Evolutionary conservation across 371 early-diverging fungal genomes (phyloP).

Genomic region (Nematocida minor): DNA sequence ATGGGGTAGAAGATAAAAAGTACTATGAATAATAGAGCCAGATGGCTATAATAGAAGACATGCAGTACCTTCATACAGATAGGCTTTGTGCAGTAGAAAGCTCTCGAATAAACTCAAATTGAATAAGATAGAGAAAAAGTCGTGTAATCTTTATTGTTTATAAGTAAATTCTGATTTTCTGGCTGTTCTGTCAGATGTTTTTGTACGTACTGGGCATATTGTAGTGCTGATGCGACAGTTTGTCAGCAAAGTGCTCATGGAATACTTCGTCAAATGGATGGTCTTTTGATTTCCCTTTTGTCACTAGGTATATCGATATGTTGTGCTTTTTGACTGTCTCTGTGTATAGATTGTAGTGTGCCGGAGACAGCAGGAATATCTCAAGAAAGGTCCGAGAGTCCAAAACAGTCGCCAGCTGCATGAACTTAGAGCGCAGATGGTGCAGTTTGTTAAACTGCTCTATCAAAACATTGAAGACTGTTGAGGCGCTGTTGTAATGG

Average conservation of each 20-base stretch:
- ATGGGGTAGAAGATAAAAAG: too few relatives aligned
- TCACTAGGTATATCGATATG: background rate
- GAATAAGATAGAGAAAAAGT: too few relatives aligned
- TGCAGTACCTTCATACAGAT: too few relatives aligned
- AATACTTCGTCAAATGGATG: conserved; percentile 2
- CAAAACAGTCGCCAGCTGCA: background rate
- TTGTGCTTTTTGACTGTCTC: conserved; percentile 11
- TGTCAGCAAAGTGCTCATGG: background rate
- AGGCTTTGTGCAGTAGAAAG: too few relatives aligned
- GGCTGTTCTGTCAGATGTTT: background rate
- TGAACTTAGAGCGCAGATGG: background rate
- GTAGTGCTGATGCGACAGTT: background rate
- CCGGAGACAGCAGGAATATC: background rate
- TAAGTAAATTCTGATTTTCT: background rate
- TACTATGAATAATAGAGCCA: too few relatives aligned
- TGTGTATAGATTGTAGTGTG: background rate
- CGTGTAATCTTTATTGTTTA: too few relatives aligned
- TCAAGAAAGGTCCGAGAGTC: background rate
- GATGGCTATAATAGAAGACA: too few relatives aligned
- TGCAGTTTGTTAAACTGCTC: background rate
- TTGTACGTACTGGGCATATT: background rate
- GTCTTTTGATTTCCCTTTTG: background rate
- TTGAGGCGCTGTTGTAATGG: background rate
- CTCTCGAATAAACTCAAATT: too few relatives aligned
- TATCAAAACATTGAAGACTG: background rate